phyloP scores from a whole-genome alignment of 495 filamentous ascomycete species.

The Penicillium robsamsonii region DNA sequence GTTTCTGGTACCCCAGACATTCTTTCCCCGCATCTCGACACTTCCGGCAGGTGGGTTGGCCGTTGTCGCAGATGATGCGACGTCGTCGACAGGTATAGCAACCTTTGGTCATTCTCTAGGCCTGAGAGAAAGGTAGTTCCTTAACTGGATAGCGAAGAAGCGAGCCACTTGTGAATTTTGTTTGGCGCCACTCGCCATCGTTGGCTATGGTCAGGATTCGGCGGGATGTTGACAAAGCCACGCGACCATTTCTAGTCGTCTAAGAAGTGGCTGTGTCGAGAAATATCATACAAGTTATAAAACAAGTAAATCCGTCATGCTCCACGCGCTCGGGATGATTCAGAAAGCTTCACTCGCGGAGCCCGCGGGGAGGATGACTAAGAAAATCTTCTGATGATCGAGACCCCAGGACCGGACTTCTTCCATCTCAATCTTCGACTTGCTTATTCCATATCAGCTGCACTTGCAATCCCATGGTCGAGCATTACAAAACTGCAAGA shows the following conservation, averaged over 20 bases:
- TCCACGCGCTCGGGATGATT: neutral
- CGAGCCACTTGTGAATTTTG: constrained; percentile 19
- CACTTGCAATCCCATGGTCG: neutral
- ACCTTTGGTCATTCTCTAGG: constrained; percentile 44
- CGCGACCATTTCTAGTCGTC: constrained; percentile 17
- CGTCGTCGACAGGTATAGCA: constrained; percentile 52
- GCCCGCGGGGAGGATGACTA: constrained; percentile 7
- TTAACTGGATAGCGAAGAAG: constrained; percentile 13
- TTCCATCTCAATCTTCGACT: constrained; percentile 1
- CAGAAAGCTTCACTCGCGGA: constrained; percentile 7
- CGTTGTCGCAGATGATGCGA: constrained; percentile 59
- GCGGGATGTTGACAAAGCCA: constrained; percentile 9
- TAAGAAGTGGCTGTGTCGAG: neutral
- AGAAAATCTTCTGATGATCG: constrained; percentile 1
- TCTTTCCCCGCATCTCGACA: constrained; percentile 61
- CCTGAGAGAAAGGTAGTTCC: constrained; percentile 14
- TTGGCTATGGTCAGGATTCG: constrained; percentile 17
- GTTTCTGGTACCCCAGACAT: constrained; percentile 61
- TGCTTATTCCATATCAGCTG: neutral
- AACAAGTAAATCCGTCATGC: neutral
- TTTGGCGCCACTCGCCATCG: constrained; percentile 29
- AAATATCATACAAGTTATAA: neutral
- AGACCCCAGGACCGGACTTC: neutral
- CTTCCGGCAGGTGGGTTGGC: constrained; percentile 59
- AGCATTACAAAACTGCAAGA: constrained; percentile 8